Evolutionary conservation across 768 basidiomycete species (phyloP), one percentile per base, ranked within the genome.

Genomic region (Solioccasus polychromus): DNA sequence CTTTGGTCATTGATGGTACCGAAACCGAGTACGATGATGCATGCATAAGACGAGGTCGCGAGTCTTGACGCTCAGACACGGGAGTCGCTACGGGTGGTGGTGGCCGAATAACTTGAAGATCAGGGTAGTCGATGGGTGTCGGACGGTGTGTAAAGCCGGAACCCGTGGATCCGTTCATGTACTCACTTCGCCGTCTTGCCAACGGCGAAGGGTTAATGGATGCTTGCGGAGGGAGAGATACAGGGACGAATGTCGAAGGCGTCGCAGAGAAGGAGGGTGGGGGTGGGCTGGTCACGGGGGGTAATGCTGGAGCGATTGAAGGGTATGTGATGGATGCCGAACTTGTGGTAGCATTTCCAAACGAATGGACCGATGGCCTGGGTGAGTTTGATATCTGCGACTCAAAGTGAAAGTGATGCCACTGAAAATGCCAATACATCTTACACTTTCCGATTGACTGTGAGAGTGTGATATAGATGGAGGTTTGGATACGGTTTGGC

Each of bases 121-220:
- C 79, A 5, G 92, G 92, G 57, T 95, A 95, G 60, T 90, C 90
- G 41, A 94, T 86, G 2, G 79, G 17, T 3, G 58, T 65, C 3
- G 77, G 64, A 22, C 80, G 76, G 24, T 66, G 54, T 20, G 67
- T 45, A 42, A 80, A 65, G 18, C 71, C 68, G 2, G 77, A 72
- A 24, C 81, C 60, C 5, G 82, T 77, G 57, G 85, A 77, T 55
- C 87, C 90, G 61, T 92, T 89, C 37, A 90, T 69, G 58, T 83
- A 92, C 52, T 92, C 88, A 52, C 80, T 86, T 36, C 78, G 66
- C 44, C 88, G 80, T 45, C 88, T 77, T 5, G 88, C 75, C 5
- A 91, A 71, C 5, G 86, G 75, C 15, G 85, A 83, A 22, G 85
- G 82, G 54, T 90, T 90, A 51, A 92, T 83, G 23, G 92, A 90